Percentiles rank a stretch among this genome's conserved stretches.
phyloP scores from a whole-genome alignment of 176 grass and related monocot genomes.

The Melocanna baccifera region DNA sequence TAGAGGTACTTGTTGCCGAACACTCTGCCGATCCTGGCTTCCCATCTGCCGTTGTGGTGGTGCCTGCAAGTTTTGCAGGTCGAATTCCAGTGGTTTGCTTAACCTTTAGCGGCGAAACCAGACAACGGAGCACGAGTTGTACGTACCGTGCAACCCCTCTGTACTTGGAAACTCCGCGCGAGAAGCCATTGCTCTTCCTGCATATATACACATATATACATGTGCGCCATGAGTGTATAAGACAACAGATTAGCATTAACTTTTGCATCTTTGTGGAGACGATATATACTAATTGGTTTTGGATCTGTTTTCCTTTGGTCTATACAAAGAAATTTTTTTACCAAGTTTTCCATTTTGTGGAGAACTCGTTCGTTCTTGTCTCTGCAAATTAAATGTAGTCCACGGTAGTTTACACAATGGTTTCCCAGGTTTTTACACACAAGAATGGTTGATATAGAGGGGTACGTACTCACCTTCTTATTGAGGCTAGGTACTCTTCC shows the following conservation, averaged over 20 bases:
- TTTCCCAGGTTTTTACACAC: no score
- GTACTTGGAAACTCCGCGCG: constrained; percentile 73
- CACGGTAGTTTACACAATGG: no score
- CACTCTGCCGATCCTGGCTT: constrained; percentile 63
- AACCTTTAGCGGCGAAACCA: background rate
- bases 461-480: constrained; percentile 40
- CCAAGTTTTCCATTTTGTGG: background rate
- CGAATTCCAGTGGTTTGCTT: background rate
- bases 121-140: background rate
- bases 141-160: constrained; percentile 64
- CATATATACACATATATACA: no score
- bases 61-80: constrained; percentile 37
- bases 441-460: no score
- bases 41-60: constrained; percentile 73
- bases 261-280: background rate
- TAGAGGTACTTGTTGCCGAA: constrained; percentile 81
- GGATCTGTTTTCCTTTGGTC: background rate
- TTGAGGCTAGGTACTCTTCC: constrained; percentile 71
- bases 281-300: background rate
- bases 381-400: no score
- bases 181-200: constrained; percentile 78
- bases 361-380: background rate
- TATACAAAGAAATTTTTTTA: background rate
- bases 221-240: background rate
- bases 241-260: background rate